Base-by-base conservation (phyloP, 2,329 filamentous ascomycete genomes). In the Verruconis gallopava region DNA sequence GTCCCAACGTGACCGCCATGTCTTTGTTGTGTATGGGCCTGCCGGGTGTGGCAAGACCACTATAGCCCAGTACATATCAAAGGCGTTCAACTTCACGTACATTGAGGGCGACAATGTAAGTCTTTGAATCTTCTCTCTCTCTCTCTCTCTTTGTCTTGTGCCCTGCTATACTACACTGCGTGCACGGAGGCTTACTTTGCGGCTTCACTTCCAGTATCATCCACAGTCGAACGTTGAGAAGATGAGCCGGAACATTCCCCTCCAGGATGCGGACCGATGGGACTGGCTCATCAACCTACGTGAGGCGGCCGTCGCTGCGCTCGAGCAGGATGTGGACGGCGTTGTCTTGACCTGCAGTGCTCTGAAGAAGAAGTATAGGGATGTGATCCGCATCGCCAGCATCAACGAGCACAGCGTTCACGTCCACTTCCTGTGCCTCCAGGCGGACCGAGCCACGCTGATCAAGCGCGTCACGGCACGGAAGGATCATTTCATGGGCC, bases 261-360 rank as follows among this genome's bases (percentile, higher is more conserved):
- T 98, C 25, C 93, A 83, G 43, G 91, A 98, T 57, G 80, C 79
- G 46, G 91, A 98, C 64, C 81, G 91, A 49, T 96, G 91, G 91
- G 89, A 95, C 66, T 98, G 91, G 91, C 77, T 98, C 14, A 67
- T 68, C 42, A 50, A 60, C 4, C 59, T 70, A 6, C 64, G 67
- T 49, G 63, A 69, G 49, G 54, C 65, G 50, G 60, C 65, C 3
- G 51, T 68, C 46, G 48, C 46, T 14, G 50, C 59, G 4, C 49
- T 65, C 36, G 51, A 54, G 37, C 36, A 54, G 2, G 57, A 60
- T 5, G 50, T 57, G 20, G 52, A 58, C 20, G 66, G 85, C 38
- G 91, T 95, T n/a, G 84, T 98, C 38, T 74, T 98, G 46, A 94
- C 91, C 41, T 98, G 91, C 71, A 94, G 85, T 11, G 91, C 89